Base-by-base conservation (phyloP, 2,329 filamentous ascomycete species). In the Ophiostoma novo-ulmi region DNA sequence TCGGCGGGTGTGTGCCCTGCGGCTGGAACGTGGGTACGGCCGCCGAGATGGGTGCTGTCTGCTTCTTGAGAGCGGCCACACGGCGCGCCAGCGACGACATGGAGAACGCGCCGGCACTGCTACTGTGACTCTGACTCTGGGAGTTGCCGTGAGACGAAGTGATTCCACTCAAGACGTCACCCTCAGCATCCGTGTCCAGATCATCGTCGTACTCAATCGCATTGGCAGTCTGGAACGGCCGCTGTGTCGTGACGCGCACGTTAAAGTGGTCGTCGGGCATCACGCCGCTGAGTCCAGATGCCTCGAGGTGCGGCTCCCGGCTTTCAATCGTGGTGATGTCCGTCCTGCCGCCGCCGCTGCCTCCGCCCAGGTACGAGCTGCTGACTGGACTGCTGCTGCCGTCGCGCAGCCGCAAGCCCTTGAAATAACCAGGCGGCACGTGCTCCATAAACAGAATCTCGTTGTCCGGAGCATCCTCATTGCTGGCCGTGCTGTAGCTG, bases 191-290 rank as follows among this genome's bases (percentile, higher is more conserved):
- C 13, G 63, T 44, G 6, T 20, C 63, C 11, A 38, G 17, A 11
- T 58, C 64, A 4, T 41, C 58, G 5, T 39, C 66, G 10, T 22
- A 44, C 1, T 48, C 39, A 10, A 52, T 52, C 39, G n/a, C 48
- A 10, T 48, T 58, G 26, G 39, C 58, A 13, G 1, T 8, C 7
- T 44, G 52, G 4, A 71, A 70, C 17, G 80, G 77, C 20, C 85
- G 80, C 58, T 78, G 81, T 0, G 85, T 87, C 2, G 81, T 81
- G 2, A 89, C 86, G 2, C 84, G 80, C 0, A 89, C 79, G 58
- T 84, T 80, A 72, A 90, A 89, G 73, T 89, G 87, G 73, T 90
- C 88, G n/a, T 89, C 87, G 0, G 88, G 87, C 36, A 83, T 78
- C 0, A 88, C 83, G 17, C 86, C 86, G 6, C 85, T 87, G 0